Percentiles rank a stretch among this genome's conserved stretches.
These are phyloP conservation scores for Boletus subcaerulescens DNA, from an alignment of 768 basidiomycete species.

Conservation along the genomic window DNA sequence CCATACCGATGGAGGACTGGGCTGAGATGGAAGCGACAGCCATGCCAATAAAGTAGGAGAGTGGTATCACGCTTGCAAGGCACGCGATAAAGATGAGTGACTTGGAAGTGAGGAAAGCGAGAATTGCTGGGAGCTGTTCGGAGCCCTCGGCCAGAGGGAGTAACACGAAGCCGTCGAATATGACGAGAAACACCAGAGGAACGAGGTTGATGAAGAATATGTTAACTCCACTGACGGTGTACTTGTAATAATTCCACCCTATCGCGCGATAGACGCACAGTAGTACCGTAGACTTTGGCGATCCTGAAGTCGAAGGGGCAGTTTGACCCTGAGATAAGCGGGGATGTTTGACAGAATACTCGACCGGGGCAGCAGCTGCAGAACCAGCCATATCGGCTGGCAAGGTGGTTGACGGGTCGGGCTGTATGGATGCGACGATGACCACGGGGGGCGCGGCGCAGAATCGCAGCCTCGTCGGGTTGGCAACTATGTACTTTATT, in stretches of 20 bases:
- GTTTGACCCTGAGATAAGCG: constrained; percentile 83
- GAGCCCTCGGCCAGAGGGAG: constrained; percentile 65
- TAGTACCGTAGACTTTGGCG: constrained; percentile 82
- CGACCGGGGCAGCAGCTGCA: constrained; percentile 31
- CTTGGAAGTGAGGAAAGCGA: constrained; percentile 68
- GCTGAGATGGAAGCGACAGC: constrained; percentile 99
- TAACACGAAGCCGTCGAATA: constrained; percentile 87
- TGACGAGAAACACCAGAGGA: constrained; percentile 92
- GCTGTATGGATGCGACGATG: constrained; percentile 37
- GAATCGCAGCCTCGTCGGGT: constrained; percentile 87
- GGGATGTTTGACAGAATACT: constrained; percentile 67
- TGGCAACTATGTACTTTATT: constrained; percentile 72
- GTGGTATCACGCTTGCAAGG: constrained; percentile 89
- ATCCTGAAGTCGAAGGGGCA: constrained; percentile 70
- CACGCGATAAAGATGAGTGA: constrained; percentile 80
- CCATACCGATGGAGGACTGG: constrained; percentile 98
- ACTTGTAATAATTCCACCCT: constrained; percentile 95
- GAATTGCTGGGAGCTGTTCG: constrained; percentile 60
- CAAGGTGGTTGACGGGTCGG: constrained; percentile 18
- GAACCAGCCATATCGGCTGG: constrained; percentile 5
- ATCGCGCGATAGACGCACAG: constrained; percentile 93
- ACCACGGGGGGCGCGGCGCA: constrained; percentile 81
- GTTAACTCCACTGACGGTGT: constrained; percentile 97
- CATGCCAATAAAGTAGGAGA: constrained; percentile 99
- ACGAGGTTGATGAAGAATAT: constrained; percentile 96